These are phyloP conservation scores for Digitaria exilis DNA, from an alignment of 202 grass and related monocot genomes.

Conservation along the genomic window DNA sequence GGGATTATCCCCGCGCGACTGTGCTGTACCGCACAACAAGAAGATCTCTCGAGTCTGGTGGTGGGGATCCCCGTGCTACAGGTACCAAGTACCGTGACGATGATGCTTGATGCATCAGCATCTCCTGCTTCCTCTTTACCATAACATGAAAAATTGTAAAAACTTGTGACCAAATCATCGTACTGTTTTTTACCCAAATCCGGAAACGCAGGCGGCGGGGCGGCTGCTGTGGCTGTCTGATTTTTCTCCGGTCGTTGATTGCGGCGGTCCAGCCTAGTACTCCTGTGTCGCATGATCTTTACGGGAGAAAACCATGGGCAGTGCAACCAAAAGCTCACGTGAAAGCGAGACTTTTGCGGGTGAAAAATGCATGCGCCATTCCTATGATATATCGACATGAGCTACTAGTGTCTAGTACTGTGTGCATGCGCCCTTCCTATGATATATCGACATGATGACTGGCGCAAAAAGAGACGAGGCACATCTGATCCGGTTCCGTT, in stretches of 20 bases:
- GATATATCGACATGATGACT: too few relatives aligned
- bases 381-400: too few relatives aligned
- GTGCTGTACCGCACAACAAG: not conserved
- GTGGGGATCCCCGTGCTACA: not conserved
- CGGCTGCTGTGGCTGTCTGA: too few relatives aligned
- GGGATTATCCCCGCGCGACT: not conserved
- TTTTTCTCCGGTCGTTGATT: too few relatives aligned
- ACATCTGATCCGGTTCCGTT: slow-evolving; percentile 14
- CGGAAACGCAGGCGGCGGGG: too few relatives aligned
- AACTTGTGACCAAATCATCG: too few relatives aligned
- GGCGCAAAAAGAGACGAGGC: not conserved
- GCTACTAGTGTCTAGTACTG: too few relatives aligned
- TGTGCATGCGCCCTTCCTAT: too few relatives aligned
- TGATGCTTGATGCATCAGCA: not conserved
- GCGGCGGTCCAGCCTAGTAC: slow-evolving; percentile 5
- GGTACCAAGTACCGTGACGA: not conserved
- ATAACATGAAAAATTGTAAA: too few relatives aligned
- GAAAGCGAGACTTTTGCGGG: not conserved
- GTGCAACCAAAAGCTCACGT: not conserved
- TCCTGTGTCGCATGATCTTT: not conserved
- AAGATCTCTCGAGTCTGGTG: too few relatives aligned
- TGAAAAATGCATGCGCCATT: not conserved
- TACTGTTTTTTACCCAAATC: too few relatives aligned
- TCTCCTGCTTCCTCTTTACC: too few relatives aligned
- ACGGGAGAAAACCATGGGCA: not conserved